phyloP scores from a whole-genome alignment of 495 filamentous ascomycete species.

The Annulohypoxylon bovei region DNA sequence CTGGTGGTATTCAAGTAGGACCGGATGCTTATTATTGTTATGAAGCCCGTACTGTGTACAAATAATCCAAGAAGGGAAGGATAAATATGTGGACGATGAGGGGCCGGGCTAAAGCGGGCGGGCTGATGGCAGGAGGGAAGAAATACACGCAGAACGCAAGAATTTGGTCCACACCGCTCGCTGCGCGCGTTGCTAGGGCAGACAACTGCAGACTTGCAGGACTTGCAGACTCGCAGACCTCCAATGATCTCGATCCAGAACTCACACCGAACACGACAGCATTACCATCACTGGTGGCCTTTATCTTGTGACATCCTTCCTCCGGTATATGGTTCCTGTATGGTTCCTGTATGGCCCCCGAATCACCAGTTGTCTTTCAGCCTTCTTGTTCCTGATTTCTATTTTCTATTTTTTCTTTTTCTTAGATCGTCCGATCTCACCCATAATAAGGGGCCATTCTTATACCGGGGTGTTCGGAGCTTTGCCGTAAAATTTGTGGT shows the following conservation, averaged over 20 bases:
- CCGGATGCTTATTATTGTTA: conserved; percentile 33
- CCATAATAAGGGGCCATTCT: conserved; percentile 7
- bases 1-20: conserved; percentile 32
- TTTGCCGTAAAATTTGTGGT: conserved; percentile 11
- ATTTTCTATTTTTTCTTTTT: not conserved
- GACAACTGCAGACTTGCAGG: conserved; percentile 18
- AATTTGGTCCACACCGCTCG: conserved; percentile 38
- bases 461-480: conserved; percentile 25
- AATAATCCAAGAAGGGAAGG: conserved; percentile 16
- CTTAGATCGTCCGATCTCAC: conserved; percentile 3
- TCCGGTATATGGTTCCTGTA: conserved; percentile 15
- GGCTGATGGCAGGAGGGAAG: conserved; percentile 5
- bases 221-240: conserved; percentile 23
- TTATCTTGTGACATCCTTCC: conserved; percentile 14
- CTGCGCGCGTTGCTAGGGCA: conserved; percentile 26
- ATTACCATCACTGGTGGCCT: conserved; percentile 32
- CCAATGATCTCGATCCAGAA: conserved; percentile 33
- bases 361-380: conserved; percentile 1
- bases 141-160: conserved; percentile 18
- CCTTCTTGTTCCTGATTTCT: conserved; percentile 2
- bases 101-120: conserved; percentile 10
- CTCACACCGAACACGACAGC: conserved; percentile 44
- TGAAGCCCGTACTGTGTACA: conserved; percentile 38
- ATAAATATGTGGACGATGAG: conserved; percentile 17
- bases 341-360: not conserved